Evolutionary conservation across 169 alveolate genomes (phyloP).

Genomic region (Fabrea salina): DNA sequence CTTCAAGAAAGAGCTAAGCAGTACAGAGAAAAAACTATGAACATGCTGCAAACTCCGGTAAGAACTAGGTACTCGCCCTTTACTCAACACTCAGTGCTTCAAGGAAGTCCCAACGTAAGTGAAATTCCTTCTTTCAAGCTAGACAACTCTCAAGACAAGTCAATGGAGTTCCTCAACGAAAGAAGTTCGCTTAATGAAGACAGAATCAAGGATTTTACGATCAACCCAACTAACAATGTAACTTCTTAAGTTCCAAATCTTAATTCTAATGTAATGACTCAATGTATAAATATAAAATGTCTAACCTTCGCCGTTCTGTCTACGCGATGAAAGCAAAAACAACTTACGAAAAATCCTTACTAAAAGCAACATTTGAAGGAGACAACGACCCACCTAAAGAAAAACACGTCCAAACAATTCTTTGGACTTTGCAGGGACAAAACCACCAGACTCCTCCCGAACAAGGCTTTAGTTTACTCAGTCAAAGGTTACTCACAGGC

Average conservation of each 20-base stretch:
- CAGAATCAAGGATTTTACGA: too few species aligned
- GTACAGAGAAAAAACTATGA: constrained; percentile 30
- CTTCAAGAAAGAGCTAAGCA: constrained; percentile 26
- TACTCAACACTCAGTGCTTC: too few species aligned
- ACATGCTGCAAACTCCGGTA: not conserved
- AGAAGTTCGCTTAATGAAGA: too few species aligned
- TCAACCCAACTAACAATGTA: too few species aligned
- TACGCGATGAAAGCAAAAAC: constrained; percentile 15
- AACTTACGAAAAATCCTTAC: constrained; percentile 23
- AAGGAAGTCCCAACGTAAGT: too few species aligned
- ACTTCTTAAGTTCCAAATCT: too few species aligned
- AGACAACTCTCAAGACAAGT: too few species aligned
- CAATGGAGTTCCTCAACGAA: too few species aligned
- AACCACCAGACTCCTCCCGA: constrained; percentile 12
- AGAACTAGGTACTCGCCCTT: too few species aligned
- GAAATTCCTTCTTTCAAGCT: too few species aligned
- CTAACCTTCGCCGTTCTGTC: not conserved
- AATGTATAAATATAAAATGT: not conserved
- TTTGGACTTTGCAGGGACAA: constrained; percentile 26
- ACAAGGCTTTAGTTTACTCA: not conserved
- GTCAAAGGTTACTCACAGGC: not conserved
- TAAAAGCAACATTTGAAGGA: constrained; percentile 34
- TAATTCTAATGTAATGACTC: too few species aligned
- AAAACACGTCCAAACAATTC: constrained; percentile 29
- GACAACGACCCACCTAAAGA: constrained; percentile 34